Base-by-base conservation (phyloP, 495 filamentous ascomycete species). In the Aspergillus cavernicola region DNA sequence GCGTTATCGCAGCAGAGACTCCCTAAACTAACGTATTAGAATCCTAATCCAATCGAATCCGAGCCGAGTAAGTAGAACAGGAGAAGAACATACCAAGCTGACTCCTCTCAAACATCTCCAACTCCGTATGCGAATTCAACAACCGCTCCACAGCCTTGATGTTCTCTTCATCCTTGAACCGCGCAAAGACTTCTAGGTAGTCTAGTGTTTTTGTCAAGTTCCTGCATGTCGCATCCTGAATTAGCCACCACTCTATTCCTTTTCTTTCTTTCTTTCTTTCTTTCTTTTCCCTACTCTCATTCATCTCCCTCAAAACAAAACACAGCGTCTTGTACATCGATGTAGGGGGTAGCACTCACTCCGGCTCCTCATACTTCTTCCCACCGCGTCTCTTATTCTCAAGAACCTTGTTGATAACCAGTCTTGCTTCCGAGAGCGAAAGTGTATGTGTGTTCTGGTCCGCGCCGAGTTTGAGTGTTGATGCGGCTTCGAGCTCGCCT, bases 91-190 rank as follows among this genome's bases (percentile, higher is more conserved):
- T 6, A 96, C 92, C 92, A 49, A 98, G 79, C 76, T 97, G 91
- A 37, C 89, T 89, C 59, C 87, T 80, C 80, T 98, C 93, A 63
- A 97, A 97, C 66, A 88, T 86, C 63, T 86, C 87, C 59, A 98
- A 70, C 64, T 92, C 85, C 50, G 85, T 83, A 59, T 87, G 85
- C 32, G 82, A 77, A 50, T 85, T 84, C 52, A 96, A 73, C 48
- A 96, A 71, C 7, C 86, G 80, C 69, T 96, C 92, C 31, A 97
- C 89, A 10, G 89, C 89, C 71, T 95, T 88, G 52, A 96, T 90
- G 53, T 89, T 92, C 70, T 97, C 90, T 65, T 89, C 89, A 55
- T 90, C 83, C 75, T 95, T 95, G 78, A 97, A 97, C 12, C 92
- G 87, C 10, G 91, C 87, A 74, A 97, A 97, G 18, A 87, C 82